Evolutionary conservation across 495 filamentous ascomycete species (phyloP).

Genomic region (Penicillium paxilli): DNA sequence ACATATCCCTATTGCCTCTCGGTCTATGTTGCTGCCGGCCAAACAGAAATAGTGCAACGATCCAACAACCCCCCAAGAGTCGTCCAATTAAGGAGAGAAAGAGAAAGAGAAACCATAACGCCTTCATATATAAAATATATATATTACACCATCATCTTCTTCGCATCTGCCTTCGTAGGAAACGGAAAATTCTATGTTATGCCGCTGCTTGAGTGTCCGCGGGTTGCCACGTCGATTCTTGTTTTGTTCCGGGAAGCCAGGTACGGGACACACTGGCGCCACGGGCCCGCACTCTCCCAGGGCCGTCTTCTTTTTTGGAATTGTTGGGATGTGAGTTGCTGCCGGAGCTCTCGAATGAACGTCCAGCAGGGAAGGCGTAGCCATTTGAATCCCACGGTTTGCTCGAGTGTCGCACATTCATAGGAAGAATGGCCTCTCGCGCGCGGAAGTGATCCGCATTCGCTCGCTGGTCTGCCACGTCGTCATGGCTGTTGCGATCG

Average conservation of each 20-base stretch:
- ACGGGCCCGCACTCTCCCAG: constrained; percentile 49
- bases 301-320: constrained; percentile 64
- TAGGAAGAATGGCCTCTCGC: constrained; percentile 67
- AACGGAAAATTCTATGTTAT: constrained; percentile 7
- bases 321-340: constrained; percentile 32
- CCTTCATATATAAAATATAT: constrained; percentile 6
- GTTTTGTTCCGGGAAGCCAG: constrained; percentile 74
- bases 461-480: constrained; percentile 73
- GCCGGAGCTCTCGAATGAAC: constrained; percentile 23
- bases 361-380: constrained; percentile 37
- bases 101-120: constrained; percentile 4
- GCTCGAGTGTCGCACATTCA: constrained; percentile 45
- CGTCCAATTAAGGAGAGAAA: background rate
- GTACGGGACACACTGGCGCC: constrained; percentile 54
- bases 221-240: constrained; percentile 79
- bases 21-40: constrained; percentile 6
- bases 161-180: background rate
- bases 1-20: background rate
- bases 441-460: constrained; percentile 58
- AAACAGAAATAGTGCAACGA: background rate
- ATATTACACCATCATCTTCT: constrained; percentile 13
- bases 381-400: constrained; percentile 45
- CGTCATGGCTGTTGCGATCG: constrained; percentile 84
- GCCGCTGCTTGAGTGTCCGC: constrained; percentile 40
- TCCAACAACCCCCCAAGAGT: background rate